Conservation (phyloP, 2,329 filamentous ascomycete genomes). For the Pseudogymnoascus sp. region DNA sequence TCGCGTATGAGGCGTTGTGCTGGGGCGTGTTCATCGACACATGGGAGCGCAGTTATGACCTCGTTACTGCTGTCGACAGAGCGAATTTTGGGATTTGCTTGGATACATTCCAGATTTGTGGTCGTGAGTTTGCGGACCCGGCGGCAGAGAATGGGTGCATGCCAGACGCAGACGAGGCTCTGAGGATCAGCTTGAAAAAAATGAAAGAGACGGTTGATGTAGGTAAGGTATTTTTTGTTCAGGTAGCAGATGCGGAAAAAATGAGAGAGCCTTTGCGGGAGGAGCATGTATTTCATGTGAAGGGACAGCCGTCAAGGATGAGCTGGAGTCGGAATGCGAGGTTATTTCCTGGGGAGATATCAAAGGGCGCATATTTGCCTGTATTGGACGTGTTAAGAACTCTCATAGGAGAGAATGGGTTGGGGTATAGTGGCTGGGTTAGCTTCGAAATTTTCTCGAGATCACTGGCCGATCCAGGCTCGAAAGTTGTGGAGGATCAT, state of each 20-base stretch:
- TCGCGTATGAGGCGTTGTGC: conserved; percentile 66
- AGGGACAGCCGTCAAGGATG: conserved; percentile 57
- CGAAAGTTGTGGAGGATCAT: conserved; percentile 42
- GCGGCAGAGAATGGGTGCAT: conserved; percentile 31
- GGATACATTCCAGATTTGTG: conserved; percentile 73
- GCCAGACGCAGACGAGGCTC: conserved; percentile 31
- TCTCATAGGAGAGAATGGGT: conserved; percentile 40
- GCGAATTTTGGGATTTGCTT: conserved; percentile 70
- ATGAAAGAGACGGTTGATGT: conserved; percentile 22
- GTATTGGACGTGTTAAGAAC: conserved; percentile 44
- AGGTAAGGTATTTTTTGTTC: conserved; percentile 59
- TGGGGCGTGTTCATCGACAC: conserved; percentile 64
- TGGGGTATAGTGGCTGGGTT: conserved; percentile 52
- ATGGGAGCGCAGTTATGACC: conserved; percentile 66
- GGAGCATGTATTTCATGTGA: conserved; percentile 51
- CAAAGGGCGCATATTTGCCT: conserved; percentile 54
- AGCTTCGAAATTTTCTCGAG: conserved; percentile 53
- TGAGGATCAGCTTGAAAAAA: conserved; percentile 32
- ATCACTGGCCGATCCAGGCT: conserved; percentile 38
- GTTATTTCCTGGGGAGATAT: conserved; percentile 41
- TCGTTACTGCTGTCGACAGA: conserved; percentile 57
- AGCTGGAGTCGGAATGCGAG: conserved; percentile 72
- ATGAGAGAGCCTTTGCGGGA: conserved; percentile 48
- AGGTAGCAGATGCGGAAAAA: conserved; percentile 66
- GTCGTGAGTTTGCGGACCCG: conserved; percentile 63